phyloP scores from a whole-genome alignment of 2,329 filamentous ascomycete genomes.

The Fusarium verticillioides region DNA sequence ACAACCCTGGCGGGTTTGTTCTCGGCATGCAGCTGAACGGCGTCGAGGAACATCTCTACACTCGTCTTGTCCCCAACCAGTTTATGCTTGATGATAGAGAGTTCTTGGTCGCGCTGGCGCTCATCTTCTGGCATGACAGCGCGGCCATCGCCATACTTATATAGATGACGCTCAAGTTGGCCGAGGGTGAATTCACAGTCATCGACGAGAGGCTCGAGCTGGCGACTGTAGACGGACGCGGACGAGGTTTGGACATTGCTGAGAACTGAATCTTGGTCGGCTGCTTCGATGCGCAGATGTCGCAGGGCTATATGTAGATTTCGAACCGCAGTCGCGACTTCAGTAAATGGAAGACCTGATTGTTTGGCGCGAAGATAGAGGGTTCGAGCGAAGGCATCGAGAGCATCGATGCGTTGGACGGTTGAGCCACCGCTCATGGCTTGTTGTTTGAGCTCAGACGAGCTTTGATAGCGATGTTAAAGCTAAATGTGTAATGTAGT shows the following conservation, averaged over 20 bases:
- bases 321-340: constrained; percentile 62
- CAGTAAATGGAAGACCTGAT: constrained; percentile 59
- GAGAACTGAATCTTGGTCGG: constrained; percentile 66
- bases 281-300: constrained; percentile 67
- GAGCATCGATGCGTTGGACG: constrained; percentile 62
- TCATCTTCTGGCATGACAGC: constrained; percentile 43
- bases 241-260: constrained; percentile 52
- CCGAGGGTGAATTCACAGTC: constrained; percentile 66
- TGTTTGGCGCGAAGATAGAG: constrained; percentile 65
- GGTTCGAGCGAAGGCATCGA: constrained; percentile 65
- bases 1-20: constrained; percentile 50
- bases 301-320: constrained; percentile 66
- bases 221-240: constrained; percentile 58
- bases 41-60: constrained; percentile 67
- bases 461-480: neutral
- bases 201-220: constrained; percentile 63
- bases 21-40: constrained; percentile 62
- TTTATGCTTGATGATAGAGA: constrained; percentile 57
- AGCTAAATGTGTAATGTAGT: neutral
- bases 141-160: constrained; percentile 54
- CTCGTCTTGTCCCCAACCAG: constrained; percentile 63
- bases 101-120: constrained; percentile 50
- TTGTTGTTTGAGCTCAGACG: constrained; percentile 29
- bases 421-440: constrained; percentile 49
- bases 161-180: constrained; percentile 64